A percentile compares a stretch with the other conserved stretches of the same genome.
Evolutionary conservation across 768 basidiomycete genomes (phyloP).

Genomic region (Boletellus ananas): DNA sequence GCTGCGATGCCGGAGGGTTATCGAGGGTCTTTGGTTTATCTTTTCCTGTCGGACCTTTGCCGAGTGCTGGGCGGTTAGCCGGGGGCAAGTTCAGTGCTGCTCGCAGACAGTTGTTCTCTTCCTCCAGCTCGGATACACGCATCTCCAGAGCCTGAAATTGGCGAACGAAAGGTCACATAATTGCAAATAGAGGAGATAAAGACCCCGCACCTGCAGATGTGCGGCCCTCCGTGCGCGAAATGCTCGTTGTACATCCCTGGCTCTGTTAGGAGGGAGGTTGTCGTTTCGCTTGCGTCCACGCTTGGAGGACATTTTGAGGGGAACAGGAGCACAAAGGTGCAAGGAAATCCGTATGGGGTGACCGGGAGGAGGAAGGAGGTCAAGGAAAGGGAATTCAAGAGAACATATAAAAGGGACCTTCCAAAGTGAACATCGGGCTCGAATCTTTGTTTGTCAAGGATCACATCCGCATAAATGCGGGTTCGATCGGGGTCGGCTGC

Average conservation of each 20-base stretch:
- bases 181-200: conserved; percentile 38
- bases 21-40: conserved; percentile 67
- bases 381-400: conserved; percentile 34
- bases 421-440: conserved; percentile 31
- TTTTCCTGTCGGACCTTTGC: conserved; percentile 85
- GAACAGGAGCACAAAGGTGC: conserved; percentile 6
- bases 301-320: conserved; percentile 69
- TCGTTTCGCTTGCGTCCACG: conserved; percentile 78
- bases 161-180: conserved; percentile 31
- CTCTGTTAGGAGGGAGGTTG: conserved; percentile 61
- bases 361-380: conserved; percentile 30
- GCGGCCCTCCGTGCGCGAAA: conserved; percentile 87
- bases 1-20: conserved; percentile 27
- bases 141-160: conserved; percentile 68
- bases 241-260: conserved; percentile 84
- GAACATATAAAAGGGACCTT: conserved; percentile 39
- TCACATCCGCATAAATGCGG: conserved; percentile 33
- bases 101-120: conserved; percentile 74
- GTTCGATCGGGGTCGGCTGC: conserved; percentile 37
- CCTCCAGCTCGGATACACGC: conserved; percentile 78
- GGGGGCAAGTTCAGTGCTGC: conserved; percentile 70
- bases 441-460: conserved; percentile 35
- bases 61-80: conserved; percentile 65
- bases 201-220: conserved; percentile 65
- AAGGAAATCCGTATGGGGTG: conserved; percentile 22